Conservation (phyloP, 306 rosid species). For the Glycine tomentella region DNA sequence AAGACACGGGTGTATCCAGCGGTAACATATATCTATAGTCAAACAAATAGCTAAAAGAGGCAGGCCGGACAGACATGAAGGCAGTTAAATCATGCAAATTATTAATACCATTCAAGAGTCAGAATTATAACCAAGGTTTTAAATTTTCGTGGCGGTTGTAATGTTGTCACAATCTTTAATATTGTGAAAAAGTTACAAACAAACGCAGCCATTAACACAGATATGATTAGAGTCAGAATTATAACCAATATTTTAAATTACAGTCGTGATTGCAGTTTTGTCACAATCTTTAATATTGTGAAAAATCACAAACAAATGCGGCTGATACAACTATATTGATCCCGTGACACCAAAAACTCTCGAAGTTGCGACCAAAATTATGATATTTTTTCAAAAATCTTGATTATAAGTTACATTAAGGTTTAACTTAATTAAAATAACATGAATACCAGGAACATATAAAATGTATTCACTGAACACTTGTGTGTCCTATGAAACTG, state of each 20-base stretch:
- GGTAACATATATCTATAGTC: too few relatives aligned
- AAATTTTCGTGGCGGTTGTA: too few relatives aligned
- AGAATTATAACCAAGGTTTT: background rate
- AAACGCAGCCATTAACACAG: background rate
- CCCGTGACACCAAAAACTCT: too few relatives aligned
- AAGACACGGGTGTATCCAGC: too few relatives aligned
- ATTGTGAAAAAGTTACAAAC: background rate
- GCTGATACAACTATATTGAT: too few relatives aligned
- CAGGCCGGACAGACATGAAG: slow-evolving; percentile 22
- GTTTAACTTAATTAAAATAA: too few relatives aligned
- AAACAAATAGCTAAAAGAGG: too few relatives aligned
- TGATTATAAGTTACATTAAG: background rate
- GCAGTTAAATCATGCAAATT: background rate
- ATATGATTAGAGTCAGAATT: too few relatives aligned
- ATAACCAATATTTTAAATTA: background rate
- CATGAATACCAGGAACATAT: background rate
- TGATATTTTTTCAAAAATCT: too few relatives aligned
- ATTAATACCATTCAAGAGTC: too few relatives aligned
- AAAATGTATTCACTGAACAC: background rate
- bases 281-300: background rate
- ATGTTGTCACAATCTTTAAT: background rate
- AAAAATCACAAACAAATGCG: background rate
- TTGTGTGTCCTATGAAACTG: background rate
- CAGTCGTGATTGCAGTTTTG: background rate
- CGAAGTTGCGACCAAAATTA: too few relatives aligned